Percentiles rank a stretch among this genome's conserved stretches.
These are phyloP conservation scores for Cercospora citrullina DNA, from an alignment of 2,329 filamentous ascomycete genomes.

Conservation along the genomic window DNA sequence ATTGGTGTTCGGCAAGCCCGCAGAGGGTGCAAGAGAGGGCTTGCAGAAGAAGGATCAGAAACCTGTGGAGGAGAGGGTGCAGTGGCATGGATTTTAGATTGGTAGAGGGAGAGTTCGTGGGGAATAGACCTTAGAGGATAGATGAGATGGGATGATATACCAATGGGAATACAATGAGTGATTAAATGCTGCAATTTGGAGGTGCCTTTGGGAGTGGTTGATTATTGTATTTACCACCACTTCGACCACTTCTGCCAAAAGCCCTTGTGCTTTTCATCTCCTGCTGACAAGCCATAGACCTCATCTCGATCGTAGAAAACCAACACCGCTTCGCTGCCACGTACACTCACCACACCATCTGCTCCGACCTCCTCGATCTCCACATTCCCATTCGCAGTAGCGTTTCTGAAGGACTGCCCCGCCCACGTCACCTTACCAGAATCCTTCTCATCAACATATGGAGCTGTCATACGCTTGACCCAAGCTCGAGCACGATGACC, in stretches of 20 bases:
- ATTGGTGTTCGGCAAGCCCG: slow-evolving; percentile 66
- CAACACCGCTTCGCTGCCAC: slow-evolving; percentile 36
- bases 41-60: slow-evolving; percentile 33
- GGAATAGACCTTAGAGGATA: neutral
- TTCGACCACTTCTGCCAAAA: neutral
- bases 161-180: neutral
- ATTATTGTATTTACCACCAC: neutral
- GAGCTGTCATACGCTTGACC: slow-evolving; percentile 35
- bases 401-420: slow-evolving; percentile 33
- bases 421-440: slow-evolving; percentile 34
- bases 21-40: slow-evolving; percentile 48
- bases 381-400: slow-evolving; percentile 24
- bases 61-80: slow-evolving; percentile 35
- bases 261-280: neutral
- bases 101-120: neutral
- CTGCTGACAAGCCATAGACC: slow-evolving; percentile 2
- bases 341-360: slow-evolving; percentile 27
- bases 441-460: slow-evolving; percentile 31
- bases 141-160: neutral
- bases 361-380: slow-evolving; percentile 25
- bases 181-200: neutral
- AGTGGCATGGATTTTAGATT: slow-evolving; percentile 33
- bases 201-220: neutral
- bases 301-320: slow-evolving; percentile 30
- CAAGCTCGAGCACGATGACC: slow-evolving; percentile 7